phyloP scores from a whole-genome alignment of 352 stramenopile genomes.

The Globisporangium abappressorium region DNA sequence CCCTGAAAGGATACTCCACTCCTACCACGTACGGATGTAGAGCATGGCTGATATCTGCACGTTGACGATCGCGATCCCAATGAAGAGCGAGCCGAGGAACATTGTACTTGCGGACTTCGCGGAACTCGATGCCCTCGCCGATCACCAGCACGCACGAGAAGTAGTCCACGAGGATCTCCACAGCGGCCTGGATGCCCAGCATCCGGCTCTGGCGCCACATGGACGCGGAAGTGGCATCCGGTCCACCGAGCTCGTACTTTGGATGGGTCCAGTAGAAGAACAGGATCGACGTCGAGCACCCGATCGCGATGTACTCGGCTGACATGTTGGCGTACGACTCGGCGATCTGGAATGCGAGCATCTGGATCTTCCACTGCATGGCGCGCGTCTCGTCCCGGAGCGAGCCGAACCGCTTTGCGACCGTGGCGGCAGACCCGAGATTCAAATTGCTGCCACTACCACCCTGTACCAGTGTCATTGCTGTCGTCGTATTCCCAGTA shows the following conservation, averaged over 20 bases:
- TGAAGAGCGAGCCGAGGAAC: slow-evolving; percentile 14
- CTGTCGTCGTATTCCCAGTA: too few species aligned
- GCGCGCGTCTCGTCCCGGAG: neutral
- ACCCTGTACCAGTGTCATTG: neutral
- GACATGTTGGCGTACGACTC: slow-evolving; percentile 48
- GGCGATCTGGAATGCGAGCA: slow-evolving; percentile 29
- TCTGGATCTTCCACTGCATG: slow-evolving; percentile 7
- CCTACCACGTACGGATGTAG: slow-evolving; percentile 11
- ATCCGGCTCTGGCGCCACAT: slow-evolving; percentile 4
- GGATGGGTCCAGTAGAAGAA: slow-evolving; percentile 34
- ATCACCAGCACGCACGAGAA: slow-evolving; percentile 12
- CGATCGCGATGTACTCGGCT: slow-evolving; percentile 48
- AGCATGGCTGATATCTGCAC: slow-evolving; percentile 13
- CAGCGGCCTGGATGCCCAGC: neutral
- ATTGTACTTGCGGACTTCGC: slow-evolving; percentile 8
- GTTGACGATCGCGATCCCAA: slow-evolving; percentile 12
- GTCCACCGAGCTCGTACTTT: slow-evolving; percentile 21
- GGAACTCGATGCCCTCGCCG: slow-evolving; percentile 12
- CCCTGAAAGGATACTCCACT: neutral
- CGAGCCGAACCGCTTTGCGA: neutral
- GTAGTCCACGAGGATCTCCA: slow-evolving; percentile 17
- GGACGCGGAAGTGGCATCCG: neutral
- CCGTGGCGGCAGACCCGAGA: neutral
- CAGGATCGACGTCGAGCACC: slow-evolving; percentile 38
- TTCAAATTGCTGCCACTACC: too few species aligned